These are phyloP conservation scores for Lactarius indigo DNA, from an alignment of 768 basidiomycete species.

Conservation along the genomic window DNA sequence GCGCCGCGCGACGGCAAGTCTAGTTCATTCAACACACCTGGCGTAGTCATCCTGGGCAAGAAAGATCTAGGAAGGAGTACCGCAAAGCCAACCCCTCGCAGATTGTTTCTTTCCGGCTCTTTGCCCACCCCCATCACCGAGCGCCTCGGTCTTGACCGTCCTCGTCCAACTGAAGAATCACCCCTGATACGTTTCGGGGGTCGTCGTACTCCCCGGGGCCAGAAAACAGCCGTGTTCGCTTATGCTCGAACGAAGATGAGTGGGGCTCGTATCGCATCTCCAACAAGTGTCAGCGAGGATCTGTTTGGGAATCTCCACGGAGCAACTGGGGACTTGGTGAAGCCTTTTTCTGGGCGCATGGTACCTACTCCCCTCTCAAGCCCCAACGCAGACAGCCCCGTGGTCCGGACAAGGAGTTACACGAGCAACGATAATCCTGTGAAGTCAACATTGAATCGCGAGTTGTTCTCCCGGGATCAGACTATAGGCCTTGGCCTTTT, in stretches of 20 bases:
- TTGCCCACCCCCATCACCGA: constrained; percentile 35
- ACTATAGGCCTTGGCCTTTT: constrained; percentile 29
- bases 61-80: constrained; percentile 21
- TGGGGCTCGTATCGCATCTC: constrained; percentile 3
- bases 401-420: constrained; percentile 23
- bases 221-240: constrained; percentile 26
- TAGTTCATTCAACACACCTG: constrained; percentile 39
- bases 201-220: constrained; percentile 12
- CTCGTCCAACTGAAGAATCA: constrained; percentile 42
- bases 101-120: constrained; percentile 35
- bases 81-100: constrained; percentile 37
- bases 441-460: constrained; percentile 18
- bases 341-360: constrained; percentile 3
- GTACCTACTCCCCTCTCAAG: constrained; percentile 21
- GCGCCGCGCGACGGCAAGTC: constrained; percentile 35
- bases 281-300: constrained; percentile 19
- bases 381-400: constrained; percentile 25
- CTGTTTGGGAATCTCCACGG: constrained; percentile 22
- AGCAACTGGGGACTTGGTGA: constrained; percentile 11
- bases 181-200: constrained; percentile 34
- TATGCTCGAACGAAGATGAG: constrained; percentile 17
- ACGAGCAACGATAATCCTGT: constrained; percentile 20
- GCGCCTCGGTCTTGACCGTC: constrained; percentile 29
- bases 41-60: constrained; percentile 22
- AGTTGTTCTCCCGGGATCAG: constrained; percentile 10